Evolutionary conservation across 306 rosid species (phyloP).

Genomic region (Pueraria montana): DNA sequence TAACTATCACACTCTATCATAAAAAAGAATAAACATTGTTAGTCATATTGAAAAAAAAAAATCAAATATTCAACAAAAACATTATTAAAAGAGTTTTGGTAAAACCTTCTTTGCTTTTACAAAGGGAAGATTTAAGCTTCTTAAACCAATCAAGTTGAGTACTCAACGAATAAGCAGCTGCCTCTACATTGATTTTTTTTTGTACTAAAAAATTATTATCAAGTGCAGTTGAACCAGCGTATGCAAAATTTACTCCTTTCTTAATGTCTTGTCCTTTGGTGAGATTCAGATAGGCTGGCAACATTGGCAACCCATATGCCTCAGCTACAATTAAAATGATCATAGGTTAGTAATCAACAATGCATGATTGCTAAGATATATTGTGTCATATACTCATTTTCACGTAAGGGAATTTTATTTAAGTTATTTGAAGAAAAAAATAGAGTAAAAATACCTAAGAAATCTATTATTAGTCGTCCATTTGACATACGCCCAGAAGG

Average conservation of each 20-base stretch:
- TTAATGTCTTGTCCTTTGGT: not conserved
- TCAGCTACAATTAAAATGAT: not conserved
- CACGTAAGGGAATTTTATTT: not conserved
- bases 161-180: too few species aligned
- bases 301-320: not conserved
- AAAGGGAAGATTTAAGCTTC: not conserved
- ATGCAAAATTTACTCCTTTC: not conserved
- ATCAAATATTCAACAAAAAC: not conserved
- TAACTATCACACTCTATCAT: not conserved
- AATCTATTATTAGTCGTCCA: too few species aligned
- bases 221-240: not conserved
- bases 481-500: too few species aligned
- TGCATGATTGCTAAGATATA: not conserved
- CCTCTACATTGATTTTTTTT: not conserved
- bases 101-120: too few species aligned
- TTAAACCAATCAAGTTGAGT: not conserved
- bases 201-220: not conserved
- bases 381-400: not conserved
- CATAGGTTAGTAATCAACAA: not conserved
- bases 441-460: not conserved
- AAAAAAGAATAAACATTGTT: not conserved
- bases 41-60: fast-evolving
- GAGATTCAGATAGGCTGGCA: not conserved
- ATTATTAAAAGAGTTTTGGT: not conserved
- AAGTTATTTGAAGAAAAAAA: not conserved